Conservation (phyloP, 148 eudicot genomes). For the Rhododendron ferrugineum region DNA sequence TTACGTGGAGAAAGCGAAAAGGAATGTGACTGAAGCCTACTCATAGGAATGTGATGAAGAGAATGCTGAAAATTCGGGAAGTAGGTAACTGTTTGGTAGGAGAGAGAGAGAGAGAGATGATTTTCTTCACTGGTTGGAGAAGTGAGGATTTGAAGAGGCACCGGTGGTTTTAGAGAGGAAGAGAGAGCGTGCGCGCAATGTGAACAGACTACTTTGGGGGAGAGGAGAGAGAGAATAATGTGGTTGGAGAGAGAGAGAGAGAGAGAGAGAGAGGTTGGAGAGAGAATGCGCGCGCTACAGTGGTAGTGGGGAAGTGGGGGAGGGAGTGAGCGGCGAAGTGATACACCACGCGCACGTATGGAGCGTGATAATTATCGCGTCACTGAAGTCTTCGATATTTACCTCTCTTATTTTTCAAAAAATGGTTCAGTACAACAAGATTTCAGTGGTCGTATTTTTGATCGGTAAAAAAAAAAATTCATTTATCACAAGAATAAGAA, state of each 20-base stretch:
- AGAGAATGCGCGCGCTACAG: neutral
- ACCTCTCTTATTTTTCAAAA: no score
- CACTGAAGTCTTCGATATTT: no score
- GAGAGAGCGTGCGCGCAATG: neutral
- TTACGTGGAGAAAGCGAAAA: neutral
- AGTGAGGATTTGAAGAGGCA: neutral
- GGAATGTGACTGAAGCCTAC: neutral
- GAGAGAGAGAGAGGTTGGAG: neutral
- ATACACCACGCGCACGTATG: neutral
- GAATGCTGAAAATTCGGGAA: neutral
- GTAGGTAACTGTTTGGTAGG: neutral
- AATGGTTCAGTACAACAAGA: no score
- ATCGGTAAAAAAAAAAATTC: no score
- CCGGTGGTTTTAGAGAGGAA: neutral
- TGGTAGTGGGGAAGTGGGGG: neutral
- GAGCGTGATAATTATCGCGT: neutral
- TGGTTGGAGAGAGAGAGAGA: neutral
- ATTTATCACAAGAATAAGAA: no score
- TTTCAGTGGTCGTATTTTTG: no score
- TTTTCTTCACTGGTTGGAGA: neutral
- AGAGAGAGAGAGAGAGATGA: neutral
- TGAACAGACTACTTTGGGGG: neutral
- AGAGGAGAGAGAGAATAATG: neutral
- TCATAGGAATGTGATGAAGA: neutral
- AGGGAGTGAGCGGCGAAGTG: neutral